A percentile compares a stretch with the other conserved stretches of the same genome.
phyloP scores from a whole-genome alignment of 2,329 filamentous ascomycete genomes.

The Fragosphaeria purpurea region DNA sequence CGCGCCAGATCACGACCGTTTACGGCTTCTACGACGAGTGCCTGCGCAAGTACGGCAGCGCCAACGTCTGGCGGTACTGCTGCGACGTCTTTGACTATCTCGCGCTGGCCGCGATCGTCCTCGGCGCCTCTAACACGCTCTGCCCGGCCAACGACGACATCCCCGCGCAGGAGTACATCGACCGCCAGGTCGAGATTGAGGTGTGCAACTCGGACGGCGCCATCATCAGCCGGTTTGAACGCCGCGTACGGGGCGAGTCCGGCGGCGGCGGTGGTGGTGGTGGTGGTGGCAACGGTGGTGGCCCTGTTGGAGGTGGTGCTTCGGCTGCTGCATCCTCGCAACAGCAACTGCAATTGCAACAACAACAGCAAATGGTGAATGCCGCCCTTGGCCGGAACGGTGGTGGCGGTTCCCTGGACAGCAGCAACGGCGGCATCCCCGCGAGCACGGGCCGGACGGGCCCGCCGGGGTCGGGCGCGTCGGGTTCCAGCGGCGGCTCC shows the following conservation, averaged over 20 bases:
- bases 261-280: slow-evolving; percentile 30
- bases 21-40: slow-evolving; percentile 99
- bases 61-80: slow-evolving; percentile 95
- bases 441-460: slow-evolving; percentile 32
- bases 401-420: slow-evolving; percentile 6
- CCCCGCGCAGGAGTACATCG: slow-evolving; percentile 37
- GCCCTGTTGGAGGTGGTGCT: too few species aligned
- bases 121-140: slow-evolving; percentile 69
- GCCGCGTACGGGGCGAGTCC: neutral
- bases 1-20: slow-evolving; percentile 90
- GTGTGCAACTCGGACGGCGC: slow-evolving; percentile 78
- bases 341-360: neutral
- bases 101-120: slow-evolving; percentile 76
- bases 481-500: slow-evolving; percentile 55
- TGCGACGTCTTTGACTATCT: slow-evolving; percentile 98
- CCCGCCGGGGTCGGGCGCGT: slow-evolving; percentile 69
- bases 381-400: slow-evolving; percentile 14
- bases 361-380: neutral
- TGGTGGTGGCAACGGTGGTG: too few species aligned
- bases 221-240: slow-evolving; percentile 59
- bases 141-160: slow-evolving; percentile 36
- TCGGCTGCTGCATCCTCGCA: neutral
- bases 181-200: slow-evolving; percentile 81
- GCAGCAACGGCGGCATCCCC: slow-evolving; percentile 6
- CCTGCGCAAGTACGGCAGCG: slow-evolving; percentile 87